Evolutionary conservation across 2,329 filamentous ascomycete genomes (phyloP), one percentile per base, ranked within the genome.

Genomic region (Ceratocystis albifundus): DNA sequence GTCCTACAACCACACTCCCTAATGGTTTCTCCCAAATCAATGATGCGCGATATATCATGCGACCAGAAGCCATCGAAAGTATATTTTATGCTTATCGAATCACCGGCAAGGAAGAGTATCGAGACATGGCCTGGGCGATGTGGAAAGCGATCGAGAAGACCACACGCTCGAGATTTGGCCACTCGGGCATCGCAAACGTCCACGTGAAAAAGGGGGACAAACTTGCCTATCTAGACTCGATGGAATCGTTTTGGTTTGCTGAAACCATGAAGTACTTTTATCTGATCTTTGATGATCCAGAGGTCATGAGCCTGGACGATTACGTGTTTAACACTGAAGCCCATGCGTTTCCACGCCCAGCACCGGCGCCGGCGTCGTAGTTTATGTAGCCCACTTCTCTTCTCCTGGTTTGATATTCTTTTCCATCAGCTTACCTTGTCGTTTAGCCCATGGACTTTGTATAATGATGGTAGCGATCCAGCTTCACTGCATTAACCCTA

Each of bases 241-340:
- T 87, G 83, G 84, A 89, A 75, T 87, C 82, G 68, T 89, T 88
- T 71, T 90, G 87, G 85, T 76, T 87, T 71, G 83, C 84, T 0
- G 87, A 90, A 76, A 90, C 87, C 17, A 75, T 90, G 68, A 90
- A 89, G 74, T 90, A 90, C 69, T 89, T 89, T 66, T 90, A 87
- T 70, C 73, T 90, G 62, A 81, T 89, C 32, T 90, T 89, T 70
- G 84, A 82, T 25, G 81, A 86, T 17, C 82, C 84, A 0, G 79
- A 81, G n/a, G 71, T 85, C 36, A 77, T 88, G 50, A 87, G 80
- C 71, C 74, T 90, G 71, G 87, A 90, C 73, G 81, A 88, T 7
- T 89, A 79, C 73, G 84, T 89, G 48, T 74, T 85, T 41, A 82
- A 81, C 66, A 82, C 80, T 0, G 80, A 82, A 71, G 80, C 79